A percentile compares a stretch with the other conserved stretches of the same genome.
Evolutionary conservation across 2,329 filamentous ascomycete genomes (phyloP).

Genomic region (Cladosporium sp.): DNA sequence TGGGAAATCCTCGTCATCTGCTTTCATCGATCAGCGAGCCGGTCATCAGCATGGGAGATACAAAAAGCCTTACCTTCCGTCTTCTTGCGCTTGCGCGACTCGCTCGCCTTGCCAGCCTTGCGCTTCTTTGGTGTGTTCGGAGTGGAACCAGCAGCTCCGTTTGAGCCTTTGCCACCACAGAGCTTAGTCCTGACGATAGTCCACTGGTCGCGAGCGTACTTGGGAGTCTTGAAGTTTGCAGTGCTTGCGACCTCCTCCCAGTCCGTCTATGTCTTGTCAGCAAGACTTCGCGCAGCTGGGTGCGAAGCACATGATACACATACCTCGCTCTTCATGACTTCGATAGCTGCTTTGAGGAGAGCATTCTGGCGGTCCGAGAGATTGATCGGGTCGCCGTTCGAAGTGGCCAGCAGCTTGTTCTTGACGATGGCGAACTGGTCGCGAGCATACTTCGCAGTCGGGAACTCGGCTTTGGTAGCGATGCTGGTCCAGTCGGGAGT

Average conservation of each 20-base stretch:
- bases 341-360: constrained; percentile 19
- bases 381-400: constrained; percentile 10
- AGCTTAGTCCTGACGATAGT: constrained; percentile 18
- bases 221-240: constrained; percentile 18
- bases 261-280: constrained; percentile 15
- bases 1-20: neutral
- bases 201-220: constrained; percentile 23
- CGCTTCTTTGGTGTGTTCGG: constrained; percentile 7
- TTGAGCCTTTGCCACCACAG: neutral
- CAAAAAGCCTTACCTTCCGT: neutral
- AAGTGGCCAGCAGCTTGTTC: constrained; percentile 10
- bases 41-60: neutral
- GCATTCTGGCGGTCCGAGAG: constrained; percentile 19
- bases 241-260: constrained; percentile 19
- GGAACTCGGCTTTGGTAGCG: constrained; percentile 9
- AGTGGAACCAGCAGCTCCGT: neutral
- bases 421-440: constrained; percentile 10
- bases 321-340: constrained; percentile 19
- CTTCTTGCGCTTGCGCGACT: constrained; percentile 14
- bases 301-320: neutral
- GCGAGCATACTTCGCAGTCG: constrained; percentile 14
- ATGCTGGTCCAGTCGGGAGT: constrained; percentile 5
- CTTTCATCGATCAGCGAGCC: neutral
- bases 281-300: neutral
- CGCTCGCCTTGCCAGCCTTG: neutral